Evolutionary conservation across 176 grass and related monocot genomes (phyloP).

Genomic region (Zea luxurians): DNA sequence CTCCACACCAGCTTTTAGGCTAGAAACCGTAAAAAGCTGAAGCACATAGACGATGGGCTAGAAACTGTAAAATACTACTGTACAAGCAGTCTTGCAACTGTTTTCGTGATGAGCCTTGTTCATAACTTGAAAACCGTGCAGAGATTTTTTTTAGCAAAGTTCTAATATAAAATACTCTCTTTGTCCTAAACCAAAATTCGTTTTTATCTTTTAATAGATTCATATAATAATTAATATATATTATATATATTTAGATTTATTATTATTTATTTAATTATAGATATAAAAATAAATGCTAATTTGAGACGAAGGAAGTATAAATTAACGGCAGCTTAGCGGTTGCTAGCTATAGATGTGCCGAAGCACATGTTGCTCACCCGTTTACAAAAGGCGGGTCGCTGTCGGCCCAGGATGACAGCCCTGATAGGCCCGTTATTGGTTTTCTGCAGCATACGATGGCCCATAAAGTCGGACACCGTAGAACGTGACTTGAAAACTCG

Average conservation of each 20-base stretch:
- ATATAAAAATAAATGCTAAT: background rate
- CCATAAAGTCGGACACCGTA: no score
- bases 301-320: no score
- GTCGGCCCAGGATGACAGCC: background rate
- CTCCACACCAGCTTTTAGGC: no score
- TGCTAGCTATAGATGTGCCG: background rate
- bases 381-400: background rate
- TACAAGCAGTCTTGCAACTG: background rate
- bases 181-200: no score
- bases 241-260: no score
- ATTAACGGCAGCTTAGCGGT: background rate
- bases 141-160: background rate
- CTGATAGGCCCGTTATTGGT: background rate
- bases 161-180: background rate
- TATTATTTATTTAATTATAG: background rate
- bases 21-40: no score
- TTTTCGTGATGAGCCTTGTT: background rate
- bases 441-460: background rate
- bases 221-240: no score
- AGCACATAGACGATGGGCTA: no score
- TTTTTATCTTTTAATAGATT: no score
- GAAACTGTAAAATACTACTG: no score
- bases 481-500: no score
- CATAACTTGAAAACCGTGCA: background rate
- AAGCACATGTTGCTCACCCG: background rate